Percentiles rank a stretch among this genome's conserved stretches.
These are phyloP conservation scores for Blakeslea trispora DNA, from an alignment of 371 early-diverging fungal species.

Conservation along the genomic window DNA sequence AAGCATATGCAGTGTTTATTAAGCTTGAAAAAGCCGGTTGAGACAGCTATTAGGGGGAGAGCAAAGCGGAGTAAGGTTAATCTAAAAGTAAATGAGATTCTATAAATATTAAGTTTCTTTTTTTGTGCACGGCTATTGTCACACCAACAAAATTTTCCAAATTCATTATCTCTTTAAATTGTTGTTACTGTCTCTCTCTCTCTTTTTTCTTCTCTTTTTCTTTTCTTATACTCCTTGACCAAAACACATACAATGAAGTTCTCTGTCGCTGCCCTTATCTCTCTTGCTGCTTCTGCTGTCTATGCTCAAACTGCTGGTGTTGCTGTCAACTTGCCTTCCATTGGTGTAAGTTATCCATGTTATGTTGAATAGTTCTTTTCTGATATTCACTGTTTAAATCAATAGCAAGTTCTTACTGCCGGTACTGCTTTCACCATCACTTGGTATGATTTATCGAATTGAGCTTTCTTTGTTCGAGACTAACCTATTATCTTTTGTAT, in stretches of 20 bases:
- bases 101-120: not conserved
- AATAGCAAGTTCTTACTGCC: conserved; percentile 37
- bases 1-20: too few species aligned
- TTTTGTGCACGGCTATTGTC: conserved; percentile 22
- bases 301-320: conserved; percentile 28
- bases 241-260: conserved; percentile 20
- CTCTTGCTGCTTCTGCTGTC: conserved; percentile 16
- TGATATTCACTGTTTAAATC: not conserved
- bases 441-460: conserved; percentile 25
- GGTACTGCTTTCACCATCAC: conserved; percentile 29
- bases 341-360: conserved; percentile 30
- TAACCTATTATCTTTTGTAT: not conserved
- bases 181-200: not conserved
- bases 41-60: too few species aligned
- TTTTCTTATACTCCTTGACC: not conserved
- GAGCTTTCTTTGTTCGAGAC: not conserved
- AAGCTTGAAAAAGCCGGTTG: too few species aligned
- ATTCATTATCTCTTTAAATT: conserved; percentile 2
- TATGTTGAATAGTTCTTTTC: too few species aligned
- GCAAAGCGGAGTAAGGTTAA: not conserved
- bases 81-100: conserved; percentile 5
- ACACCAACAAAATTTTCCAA: conserved; percentile 9
- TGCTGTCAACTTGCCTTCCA: conserved; percentile 28
- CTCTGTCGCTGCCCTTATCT: conserved; percentile 15
- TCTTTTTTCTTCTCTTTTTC: not conserved